Evolutionary conservation across 208 protist species (phyloP).

Genomic region (Trypanosoma cruzi): DNA sequence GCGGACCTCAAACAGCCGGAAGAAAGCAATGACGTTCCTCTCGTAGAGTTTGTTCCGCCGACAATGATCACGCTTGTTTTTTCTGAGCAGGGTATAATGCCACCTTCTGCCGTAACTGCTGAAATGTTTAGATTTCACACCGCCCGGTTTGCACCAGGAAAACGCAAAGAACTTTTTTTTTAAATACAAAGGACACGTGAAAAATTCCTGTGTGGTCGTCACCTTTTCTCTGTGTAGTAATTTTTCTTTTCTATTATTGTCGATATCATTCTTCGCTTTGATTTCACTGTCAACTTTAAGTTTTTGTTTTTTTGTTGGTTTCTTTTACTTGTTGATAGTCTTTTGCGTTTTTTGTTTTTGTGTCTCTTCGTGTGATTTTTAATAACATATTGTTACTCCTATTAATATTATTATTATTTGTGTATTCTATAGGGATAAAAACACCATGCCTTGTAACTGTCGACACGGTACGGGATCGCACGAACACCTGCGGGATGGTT

Average conservation of each 20-base stretch:
- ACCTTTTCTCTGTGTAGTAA: too few species aligned
- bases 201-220: neutral
- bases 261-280: too few species aligned
- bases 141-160: conserved; percentile 65
- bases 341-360: neutral
- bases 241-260: too few species aligned
- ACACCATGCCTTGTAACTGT: conserved; percentile 85
- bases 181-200: neutral
- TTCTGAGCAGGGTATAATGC: conserved; percentile 99
- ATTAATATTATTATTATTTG: conserved; percentile 3
- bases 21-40: conserved; percentile 53
- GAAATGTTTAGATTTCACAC: conserved; percentile 97
- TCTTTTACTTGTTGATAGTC: neutral
- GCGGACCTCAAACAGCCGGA: conserved; percentile 87
- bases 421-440: neutral
- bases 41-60: conserved; percentile 91
- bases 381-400: too few species aligned
- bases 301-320: too few species aligned
- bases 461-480: conserved; percentile 70
- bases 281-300: too few species aligned
- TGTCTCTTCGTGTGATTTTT: neutral
- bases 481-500: conserved; percentile 75
- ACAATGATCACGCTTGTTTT: conserved; percentile 95
- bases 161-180: conserved; percentile 35
- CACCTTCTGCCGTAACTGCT: conserved; percentile 98